phyloP scores from a whole-genome alignment of 164 flowering plant genomes.

The Warburgia ugandensis region DNA sequence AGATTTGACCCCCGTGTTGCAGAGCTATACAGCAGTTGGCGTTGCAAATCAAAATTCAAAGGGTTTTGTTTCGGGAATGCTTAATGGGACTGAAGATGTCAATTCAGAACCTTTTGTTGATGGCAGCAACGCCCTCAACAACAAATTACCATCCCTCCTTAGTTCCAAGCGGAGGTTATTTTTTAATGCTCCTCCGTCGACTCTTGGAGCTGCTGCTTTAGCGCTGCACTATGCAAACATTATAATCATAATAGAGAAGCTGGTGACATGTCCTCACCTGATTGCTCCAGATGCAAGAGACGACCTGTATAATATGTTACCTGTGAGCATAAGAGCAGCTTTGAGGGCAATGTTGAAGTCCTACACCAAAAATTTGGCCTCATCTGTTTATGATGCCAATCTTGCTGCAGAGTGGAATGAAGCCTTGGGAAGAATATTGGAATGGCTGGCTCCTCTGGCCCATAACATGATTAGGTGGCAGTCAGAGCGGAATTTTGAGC shows the following conservation, averaged over 20 bases:
- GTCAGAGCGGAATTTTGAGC: constrained; percentile 81
- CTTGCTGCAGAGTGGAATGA: constrained; percentile 76
- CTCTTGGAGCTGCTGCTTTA: constrained; percentile 84
- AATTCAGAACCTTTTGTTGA: constrained; percentile 7
- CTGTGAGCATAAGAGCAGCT: constrained; percentile 46
- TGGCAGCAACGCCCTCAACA: constrained; percentile 5
- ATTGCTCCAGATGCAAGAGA: constrained; percentile 84
- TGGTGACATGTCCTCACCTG: constrained; percentile 78
- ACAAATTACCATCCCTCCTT: constrained; percentile 14
- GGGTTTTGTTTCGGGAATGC: constrained; percentile 24
- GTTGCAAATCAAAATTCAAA: constrained; percentile 18
- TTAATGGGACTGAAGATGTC: constrained; percentile 16
- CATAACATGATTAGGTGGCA: constrained; percentile 95
- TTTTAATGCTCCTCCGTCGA: constrained; percentile 53
- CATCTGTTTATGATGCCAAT: constrained; percentile 41
- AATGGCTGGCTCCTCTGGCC: constrained; percentile 90
- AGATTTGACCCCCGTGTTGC: constrained; percentile 23
- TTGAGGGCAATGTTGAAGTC: constrained; percentile 65
- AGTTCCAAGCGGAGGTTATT: constrained; percentile 31
- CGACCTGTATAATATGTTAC: constrained; percentile 80
- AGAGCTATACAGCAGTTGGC: constrained; percentile 14
- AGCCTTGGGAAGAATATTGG: constrained; percentile 57
- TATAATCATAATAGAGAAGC: constrained; percentile 67
- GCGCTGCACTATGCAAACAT: constrained; percentile 87
- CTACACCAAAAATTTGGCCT: constrained; percentile 33